Base-by-base conservation (phyloP, 2,329 filamentous ascomycete species). In the Fusarium coicis region DNA sequence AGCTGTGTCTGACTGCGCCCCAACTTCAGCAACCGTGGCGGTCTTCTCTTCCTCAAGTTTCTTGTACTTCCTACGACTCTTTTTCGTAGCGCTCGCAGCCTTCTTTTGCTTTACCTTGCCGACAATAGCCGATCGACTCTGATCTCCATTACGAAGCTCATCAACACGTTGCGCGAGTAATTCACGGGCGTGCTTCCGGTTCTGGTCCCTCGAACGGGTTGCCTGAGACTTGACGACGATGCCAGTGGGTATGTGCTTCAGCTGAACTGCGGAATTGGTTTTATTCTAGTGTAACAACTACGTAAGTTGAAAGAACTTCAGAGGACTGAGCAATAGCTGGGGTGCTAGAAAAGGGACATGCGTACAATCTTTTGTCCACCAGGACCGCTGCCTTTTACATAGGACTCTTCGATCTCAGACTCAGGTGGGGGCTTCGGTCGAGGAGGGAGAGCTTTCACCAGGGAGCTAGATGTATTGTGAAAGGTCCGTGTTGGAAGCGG, bases 211-310 rank as follows among this genome's bases (percentile, higher is more conserved):
- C 3, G 93, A 97, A 53, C 96, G 91, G 14, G 96, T 98, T 26
- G 92, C 94, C 83, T 99, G 96, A 63, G 91, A 96, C 84, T 99
- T 99, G 72, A 99, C 90, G 19, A 98, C 95, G 59, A 98, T 90
- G 69, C 96, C 96, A 2, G 95, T 97, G 10, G 96, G 94, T 21
- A 93, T 84, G 82, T 99, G 96, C 75, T 92, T 96, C 40, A 99
- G 87, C 81, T 99, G 96, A 5, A 98, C 96, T 42, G 96, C 96
- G 1, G 94, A 98, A 74, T 92, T 95, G 32, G 96, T 99, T 90
- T 99, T 99, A 84, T 99, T 99, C 92, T 92, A 69, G 46, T 34
- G 42, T 32, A 30, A n/a, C 19, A 26, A 49, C 21, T 36, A 54
- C 66, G 52, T 74, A 43, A 67, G 68, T 58, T 19, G 37, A 30